Evolutionary conservation across 805 yeast species (phyloP).

Genomic region (Torulaspora microellipsoides): DNA sequence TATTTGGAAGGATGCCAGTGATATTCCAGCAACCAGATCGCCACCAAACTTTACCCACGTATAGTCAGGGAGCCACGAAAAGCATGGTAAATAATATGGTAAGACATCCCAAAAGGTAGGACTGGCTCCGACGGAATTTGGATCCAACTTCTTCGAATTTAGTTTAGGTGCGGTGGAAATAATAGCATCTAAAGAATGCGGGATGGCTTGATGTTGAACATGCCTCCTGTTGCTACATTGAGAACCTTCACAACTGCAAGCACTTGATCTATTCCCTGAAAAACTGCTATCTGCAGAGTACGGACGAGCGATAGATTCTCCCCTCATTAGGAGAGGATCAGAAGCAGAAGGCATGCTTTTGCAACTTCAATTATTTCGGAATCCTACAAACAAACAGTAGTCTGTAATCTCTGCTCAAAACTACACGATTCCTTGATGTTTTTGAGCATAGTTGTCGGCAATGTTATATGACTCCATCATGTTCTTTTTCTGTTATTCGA

Average conservation of each 20-base stretch:
- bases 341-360: conserved; percentile 3
- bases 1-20: conserved; percentile 86
- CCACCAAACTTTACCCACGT: conserved; percentile 37
- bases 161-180: conserved; percentile 2
- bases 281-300: conserved; percentile 2
- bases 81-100: conserved; percentile 64
- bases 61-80: conserved; percentile 62
- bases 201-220: neutral
- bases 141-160: conserved; percentile 8
- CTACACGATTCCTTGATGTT: too few relatives aligned
- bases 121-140: conserved; percentile 4
- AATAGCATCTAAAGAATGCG: conserved; percentile 1
- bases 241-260: neutral
- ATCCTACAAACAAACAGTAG: too few relatives aligned
- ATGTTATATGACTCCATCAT: too few relatives aligned
- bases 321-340: conserved; percentile 1
- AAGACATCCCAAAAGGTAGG: conserved; percentile 28
- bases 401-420: too few relatives aligned
- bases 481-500: too few relatives aligned
- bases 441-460: too few relatives aligned
- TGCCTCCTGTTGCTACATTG: neutral
- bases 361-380: too few relatives aligned
- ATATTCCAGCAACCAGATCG: conserved; percentile 78
- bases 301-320: conserved; percentile 1
- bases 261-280: conserved; percentile 2